phyloP scores from a whole-genome alignment of 306 rosid species.

The Acmispon strigosus region DNA sequence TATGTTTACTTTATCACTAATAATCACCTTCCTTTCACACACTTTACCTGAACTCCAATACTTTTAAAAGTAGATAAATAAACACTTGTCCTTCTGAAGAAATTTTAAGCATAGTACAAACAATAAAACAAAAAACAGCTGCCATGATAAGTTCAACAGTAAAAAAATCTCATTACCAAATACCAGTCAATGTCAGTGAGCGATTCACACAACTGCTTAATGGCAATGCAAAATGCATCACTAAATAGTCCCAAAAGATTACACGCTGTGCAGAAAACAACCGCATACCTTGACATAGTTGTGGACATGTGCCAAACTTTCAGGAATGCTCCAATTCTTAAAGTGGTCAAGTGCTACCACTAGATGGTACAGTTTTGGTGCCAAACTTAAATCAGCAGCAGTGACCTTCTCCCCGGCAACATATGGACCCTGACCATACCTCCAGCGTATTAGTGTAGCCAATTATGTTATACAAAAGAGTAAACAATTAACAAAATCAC shows the following conservation, averaged over 20 bases:
- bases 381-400: conserved; percentile 85
- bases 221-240: not conserved
- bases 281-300: conserved; percentile 56
- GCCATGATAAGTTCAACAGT: not conserved
- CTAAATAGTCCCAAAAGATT: not conserved
- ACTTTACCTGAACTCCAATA: not conserved
- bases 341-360: conserved; percentile 71
- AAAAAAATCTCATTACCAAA: not conserved
- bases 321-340: conserved; percentile 81
- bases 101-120: not conserved
- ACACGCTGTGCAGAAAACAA: conserved; percentile 15
- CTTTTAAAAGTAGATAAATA: not conserved
- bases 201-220: not conserved
- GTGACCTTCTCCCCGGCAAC: conserved; percentile 79
- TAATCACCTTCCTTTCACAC: not conserved
- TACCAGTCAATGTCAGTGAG: not conserved
- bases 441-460: conserved; percentile 13
- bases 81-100: not conserved
- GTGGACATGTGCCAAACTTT: conserved; percentile 38
- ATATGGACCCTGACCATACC: conserved; percentile 65
- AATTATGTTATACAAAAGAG: not conserved
- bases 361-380: conserved; percentile 83
- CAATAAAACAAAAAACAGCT: not conserved
- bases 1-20: not conserved
- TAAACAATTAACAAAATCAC: not conserved